Conservation (phyloP, 2,329 filamentous ascomycete species). For the Emydomyces testavorans region DNA sequence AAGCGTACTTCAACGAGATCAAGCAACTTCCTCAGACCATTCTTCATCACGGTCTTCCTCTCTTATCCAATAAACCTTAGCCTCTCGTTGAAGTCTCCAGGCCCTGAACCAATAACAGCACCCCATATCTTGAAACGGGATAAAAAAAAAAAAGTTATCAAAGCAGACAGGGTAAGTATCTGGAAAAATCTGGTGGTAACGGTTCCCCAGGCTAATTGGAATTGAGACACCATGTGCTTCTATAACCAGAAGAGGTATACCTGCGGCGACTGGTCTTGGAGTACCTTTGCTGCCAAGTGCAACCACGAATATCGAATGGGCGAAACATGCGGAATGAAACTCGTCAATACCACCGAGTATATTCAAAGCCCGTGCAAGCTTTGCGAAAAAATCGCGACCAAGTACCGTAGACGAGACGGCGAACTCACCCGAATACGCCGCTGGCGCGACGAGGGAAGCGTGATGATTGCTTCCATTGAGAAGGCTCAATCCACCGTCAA, state of each 20-base stretch:
- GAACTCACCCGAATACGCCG: conserved; percentile 63
- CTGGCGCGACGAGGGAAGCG: conserved; percentile 60
- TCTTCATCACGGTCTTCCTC: background rate
- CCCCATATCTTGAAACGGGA: conserved; percentile 18
- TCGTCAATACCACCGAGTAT: conserved; percentile 63
- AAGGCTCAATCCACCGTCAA: conserved; percentile 63
- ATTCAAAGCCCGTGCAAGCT: conserved; percentile 61
- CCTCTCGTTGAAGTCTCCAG: conserved; percentile 2
- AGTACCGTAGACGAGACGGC: conserved; percentile 61
- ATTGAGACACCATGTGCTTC: conserved; percentile 65
- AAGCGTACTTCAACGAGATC: background rate
- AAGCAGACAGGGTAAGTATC: conserved; percentile 14
- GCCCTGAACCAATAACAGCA: background rate
- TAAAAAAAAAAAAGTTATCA: background rate
- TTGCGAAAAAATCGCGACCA: conserved; percentile 82
- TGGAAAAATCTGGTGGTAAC: conserved; percentile 15
- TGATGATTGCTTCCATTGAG: conserved; percentile 48
- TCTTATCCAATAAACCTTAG: background rate
- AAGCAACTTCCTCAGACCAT: background rate
- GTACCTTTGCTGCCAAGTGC: conserved; percentile 84
- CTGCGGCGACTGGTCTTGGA: conserved; percentile 92
- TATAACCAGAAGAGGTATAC: conserved; percentile 78
- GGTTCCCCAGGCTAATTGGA: conserved; percentile 22
- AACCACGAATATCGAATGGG: conserved; percentile 89
- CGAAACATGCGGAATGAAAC: conserved; percentile 89